phyloP scores from a whole-genome alignment of 768 basidiomycete genomes.

The Mycena indigotica region DNA sequence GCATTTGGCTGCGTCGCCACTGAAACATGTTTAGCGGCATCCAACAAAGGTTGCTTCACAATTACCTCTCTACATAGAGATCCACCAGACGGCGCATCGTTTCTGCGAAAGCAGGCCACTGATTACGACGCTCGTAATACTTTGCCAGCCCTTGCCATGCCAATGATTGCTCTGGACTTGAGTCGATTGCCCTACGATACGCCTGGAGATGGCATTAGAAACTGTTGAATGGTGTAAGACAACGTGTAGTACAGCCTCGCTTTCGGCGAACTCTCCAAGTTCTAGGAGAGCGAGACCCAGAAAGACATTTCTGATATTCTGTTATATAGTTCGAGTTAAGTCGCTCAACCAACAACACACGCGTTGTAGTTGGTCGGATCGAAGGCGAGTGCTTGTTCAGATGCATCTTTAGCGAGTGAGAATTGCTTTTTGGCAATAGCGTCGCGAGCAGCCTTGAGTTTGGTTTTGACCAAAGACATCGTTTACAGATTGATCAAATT shows the following conservation, averaged over 20 bases:
- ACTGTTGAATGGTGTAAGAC: not conserved
- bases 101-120: conserved; percentile 60
- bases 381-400: conserved; percentile 64
- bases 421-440: conserved; percentile 77
- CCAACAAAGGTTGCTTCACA: not conserved
- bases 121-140: conserved; percentile 65
- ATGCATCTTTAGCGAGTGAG: conserved; percentile 63
- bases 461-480: no score
- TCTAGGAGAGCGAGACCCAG: conserved; percentile 80
- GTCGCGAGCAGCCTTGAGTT: conserved; percentile 77
- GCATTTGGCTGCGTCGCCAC: conserved; percentile 75
- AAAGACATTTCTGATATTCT: conserved; percentile 73
- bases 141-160: conserved; percentile 87
- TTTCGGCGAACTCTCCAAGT: conserved; percentile 65
- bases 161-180: conserved; percentile 68
- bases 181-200: conserved; percentile 74
- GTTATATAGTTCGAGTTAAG: not conserved
- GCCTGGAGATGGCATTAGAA: conserved; percentile 46
- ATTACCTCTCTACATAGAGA: conserved; percentile 62
- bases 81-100: conserved; percentile 59
- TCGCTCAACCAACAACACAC: conserved; percentile 56
- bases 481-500: no score
- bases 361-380: conserved; percentile 88
- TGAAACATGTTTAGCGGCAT: conserved; percentile 30
- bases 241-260: conserved; percentile 78